Evolutionary conservation across 108 stramenopile genomes (phyloP).

Genomic region (Nitzschia sp.): DNA sequence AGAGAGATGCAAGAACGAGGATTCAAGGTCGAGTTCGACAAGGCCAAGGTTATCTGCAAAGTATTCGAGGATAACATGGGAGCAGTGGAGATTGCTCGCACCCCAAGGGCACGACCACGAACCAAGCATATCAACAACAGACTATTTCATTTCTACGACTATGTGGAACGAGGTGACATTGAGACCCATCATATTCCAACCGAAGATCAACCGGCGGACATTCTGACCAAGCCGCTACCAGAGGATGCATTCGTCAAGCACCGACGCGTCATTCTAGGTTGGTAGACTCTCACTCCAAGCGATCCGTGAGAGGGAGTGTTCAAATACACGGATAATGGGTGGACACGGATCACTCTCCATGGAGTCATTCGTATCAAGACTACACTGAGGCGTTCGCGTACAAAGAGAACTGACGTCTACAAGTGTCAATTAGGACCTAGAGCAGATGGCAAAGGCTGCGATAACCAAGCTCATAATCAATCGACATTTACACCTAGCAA

Average conservation of each 20-base stretch:
- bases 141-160: slow-evolving; percentile 2
- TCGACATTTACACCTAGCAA: no score
- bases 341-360: no score
- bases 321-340: no score
- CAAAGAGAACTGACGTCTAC: no score
- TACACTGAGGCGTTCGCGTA: no score
- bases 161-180: not conserved
- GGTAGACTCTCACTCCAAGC: no score
- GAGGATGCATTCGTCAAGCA: slow-evolving; percentile 13
- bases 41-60: no score
- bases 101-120: slow-evolving; percentile 24
- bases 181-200: slow-evolving; percentile 29
- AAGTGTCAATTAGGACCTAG: no score
- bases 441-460: no score
- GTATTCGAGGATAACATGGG: slow-evolving; percentile 42
- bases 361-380: no score
- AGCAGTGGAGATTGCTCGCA: slow-evolving; percentile 23
- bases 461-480: no score
- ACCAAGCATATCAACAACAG: slow-evolving; percentile 46
- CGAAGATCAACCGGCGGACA: slow-evolving; percentile 34
- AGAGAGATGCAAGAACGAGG: slow-evolving; percentile 20
- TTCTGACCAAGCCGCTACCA: slow-evolving; percentile 35
- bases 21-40: slow-evolving; percentile 11
- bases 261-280: slow-evolving; percentile 22
- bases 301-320: no score